These are phyloP conservation scores for Pseudonitzschia delicatissima DNA, from an alignment of 108 stramenopile species.

Conservation along the genomic window DNA sequence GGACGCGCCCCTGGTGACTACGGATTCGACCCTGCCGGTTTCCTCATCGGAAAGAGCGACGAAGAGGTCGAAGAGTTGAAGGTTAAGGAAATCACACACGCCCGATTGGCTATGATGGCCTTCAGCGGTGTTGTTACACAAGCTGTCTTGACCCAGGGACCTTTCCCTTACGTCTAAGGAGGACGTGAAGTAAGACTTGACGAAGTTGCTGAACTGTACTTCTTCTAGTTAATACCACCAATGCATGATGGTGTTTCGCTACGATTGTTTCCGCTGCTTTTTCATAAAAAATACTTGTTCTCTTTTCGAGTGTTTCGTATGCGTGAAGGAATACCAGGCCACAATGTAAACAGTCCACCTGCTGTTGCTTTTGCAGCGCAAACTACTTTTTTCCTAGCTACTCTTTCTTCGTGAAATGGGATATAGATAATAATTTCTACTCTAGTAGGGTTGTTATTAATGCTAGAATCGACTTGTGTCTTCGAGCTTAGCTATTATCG, in stretches of 20 bases:
- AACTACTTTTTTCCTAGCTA: not conserved
- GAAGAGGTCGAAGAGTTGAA: constrained; percentile 75
- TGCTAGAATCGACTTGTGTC: no score
- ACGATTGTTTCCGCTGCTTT: not conserved
- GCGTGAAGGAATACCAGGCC: no score
- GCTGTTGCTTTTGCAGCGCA: not conserved
- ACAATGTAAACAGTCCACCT: not conserved
- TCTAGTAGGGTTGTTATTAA: no score
- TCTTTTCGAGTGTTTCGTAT: not conserved
- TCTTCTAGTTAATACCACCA: not conserved
- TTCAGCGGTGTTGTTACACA: constrained; percentile 89
- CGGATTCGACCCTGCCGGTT: constrained; percentile 78
- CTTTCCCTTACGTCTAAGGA: constrained; percentile 85
- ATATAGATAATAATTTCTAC: not conserved
- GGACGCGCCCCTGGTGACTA: constrained; percentile 94
- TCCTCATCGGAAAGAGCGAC: constrained; percentile 62
- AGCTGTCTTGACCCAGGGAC: constrained; percentile 86
- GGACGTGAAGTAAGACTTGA: not conserved
- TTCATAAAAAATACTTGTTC: not conserved
- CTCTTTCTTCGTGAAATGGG: constrained; percentile 1
- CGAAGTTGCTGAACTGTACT: not conserved
- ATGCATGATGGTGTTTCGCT: not conserved
- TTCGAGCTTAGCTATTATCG: no score
- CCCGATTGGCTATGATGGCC: constrained; percentile 91
- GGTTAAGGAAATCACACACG: constrained; percentile 85